Evolutionary conservation across 2,329 filamentous ascomycete species (phyloP).

Genomic region (Apiospora marii): DNA sequence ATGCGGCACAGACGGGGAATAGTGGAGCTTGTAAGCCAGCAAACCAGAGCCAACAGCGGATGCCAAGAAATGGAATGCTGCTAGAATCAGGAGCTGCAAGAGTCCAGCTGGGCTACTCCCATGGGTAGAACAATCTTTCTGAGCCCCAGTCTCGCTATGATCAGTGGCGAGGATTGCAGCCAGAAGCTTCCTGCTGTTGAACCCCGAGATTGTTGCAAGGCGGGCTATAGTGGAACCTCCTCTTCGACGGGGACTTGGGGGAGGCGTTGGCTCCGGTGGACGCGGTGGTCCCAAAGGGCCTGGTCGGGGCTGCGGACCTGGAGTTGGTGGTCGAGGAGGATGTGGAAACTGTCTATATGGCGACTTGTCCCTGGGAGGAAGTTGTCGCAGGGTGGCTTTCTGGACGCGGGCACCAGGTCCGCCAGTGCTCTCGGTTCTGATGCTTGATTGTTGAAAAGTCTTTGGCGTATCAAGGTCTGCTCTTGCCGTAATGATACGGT

Average conservation of each 20-base stretch:
- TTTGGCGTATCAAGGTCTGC: neutral
- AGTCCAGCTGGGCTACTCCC: neutral
- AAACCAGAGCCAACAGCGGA: neutral
- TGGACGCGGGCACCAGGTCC: too few relatives aligned
- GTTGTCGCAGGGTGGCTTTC: neutral
- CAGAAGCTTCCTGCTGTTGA: neutral
- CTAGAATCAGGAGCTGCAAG: neutral
- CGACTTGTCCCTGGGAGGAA: neutral
- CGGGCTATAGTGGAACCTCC: neutral
- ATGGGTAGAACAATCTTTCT: neutral
- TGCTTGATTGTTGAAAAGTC: neutral
- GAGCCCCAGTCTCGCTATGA: neutral
- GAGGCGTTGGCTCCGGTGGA: slow-evolving; percentile 40
- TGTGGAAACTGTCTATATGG: slow-evolving; percentile 30
- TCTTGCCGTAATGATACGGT: neutral
- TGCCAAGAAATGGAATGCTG: neutral
- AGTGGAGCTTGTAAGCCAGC: neutral
- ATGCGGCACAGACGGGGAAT: neutral
- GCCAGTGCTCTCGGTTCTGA: neutral
- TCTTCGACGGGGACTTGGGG: slow-evolving; percentile 37
- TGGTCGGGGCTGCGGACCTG: slow-evolving; percentile 37
- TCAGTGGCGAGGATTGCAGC: neutral
- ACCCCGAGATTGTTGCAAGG: neutral
- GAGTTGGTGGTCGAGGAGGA: slow-evolving; percentile 41
- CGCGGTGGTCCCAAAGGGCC: slow-evolving; percentile 36